phyloP scores from a whole-genome alignment of 1,284 basidiomycete species.

The Butyriboletus appendiculatus region DNA sequence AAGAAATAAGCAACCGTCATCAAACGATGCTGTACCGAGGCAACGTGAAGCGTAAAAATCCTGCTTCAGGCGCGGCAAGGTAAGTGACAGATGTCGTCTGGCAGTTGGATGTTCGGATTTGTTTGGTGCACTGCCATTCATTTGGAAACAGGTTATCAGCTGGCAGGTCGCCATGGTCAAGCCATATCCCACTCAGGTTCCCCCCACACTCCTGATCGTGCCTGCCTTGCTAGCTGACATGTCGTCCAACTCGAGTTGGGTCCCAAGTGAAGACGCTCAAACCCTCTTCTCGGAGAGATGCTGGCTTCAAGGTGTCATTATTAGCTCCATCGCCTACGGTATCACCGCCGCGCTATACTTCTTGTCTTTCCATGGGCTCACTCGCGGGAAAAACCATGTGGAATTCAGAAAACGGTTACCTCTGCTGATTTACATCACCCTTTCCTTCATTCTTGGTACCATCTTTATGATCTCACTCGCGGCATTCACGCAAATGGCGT shows the following conservation, averaged over 20 bases:
- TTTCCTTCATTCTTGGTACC: conserved; percentile 27
- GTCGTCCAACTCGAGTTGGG: conserved; percentile 20
- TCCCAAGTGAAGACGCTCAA: conserved; percentile 10
- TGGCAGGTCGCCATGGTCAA: too few relatives aligned
- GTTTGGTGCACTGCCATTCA: too few relatives aligned
- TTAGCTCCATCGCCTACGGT: conserved; percentile 17
- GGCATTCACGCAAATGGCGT: conserved; percentile 30
- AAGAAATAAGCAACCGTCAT: too few relatives aligned
- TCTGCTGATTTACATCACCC: conserved; percentile 21
- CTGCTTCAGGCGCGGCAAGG: too few relatives aligned
- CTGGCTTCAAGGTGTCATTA: conserved; percentile 21
- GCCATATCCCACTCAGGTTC: too few relatives aligned
- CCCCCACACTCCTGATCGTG: too few relatives aligned
- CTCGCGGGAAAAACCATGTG: neutral
- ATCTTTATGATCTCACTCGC: conserved; percentile 21
- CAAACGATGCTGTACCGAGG: too few relatives aligned
- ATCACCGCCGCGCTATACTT: conserved; percentile 8
- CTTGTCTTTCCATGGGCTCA: conserved; percentile 15
- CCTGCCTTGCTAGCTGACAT: neutral
- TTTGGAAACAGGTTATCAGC: neutral
- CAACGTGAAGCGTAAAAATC: too few relatives aligned
- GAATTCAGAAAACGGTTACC: conserved; percentile 4
- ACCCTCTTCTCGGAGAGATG: neutral
- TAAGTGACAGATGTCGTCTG: too few relatives aligned
- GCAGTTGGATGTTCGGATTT: too few relatives aligned